These are phyloP conservation scores for Pluteus cervinus DNA, from an alignment of 768 basidiomycete species.

Conservation along the genomic window DNA sequence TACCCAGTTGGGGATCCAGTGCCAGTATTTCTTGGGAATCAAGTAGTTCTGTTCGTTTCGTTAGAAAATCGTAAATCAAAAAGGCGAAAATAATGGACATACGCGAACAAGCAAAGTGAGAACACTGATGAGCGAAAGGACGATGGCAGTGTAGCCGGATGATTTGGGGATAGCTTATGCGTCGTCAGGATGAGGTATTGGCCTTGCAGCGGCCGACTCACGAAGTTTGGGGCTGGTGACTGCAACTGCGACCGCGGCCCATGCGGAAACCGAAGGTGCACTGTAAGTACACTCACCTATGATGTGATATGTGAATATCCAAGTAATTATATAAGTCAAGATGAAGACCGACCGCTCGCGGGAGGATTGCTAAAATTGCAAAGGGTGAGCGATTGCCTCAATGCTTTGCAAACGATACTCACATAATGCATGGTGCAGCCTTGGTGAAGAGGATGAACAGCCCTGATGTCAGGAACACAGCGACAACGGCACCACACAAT, in stretches of 20 bases:
- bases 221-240: slow-evolving; percentile 44
- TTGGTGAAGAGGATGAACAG: slow-evolving; percentile 59
- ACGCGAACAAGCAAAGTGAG: slow-evolving; percentile 38
- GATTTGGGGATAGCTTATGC: slow-evolving; percentile 41
- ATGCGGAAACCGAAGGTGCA: slow-evolving; percentile 50
- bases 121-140: slow-evolving; percentile 37
- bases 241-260: slow-evolving; percentile 50
- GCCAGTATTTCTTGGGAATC: slow-evolving; percentile 44
- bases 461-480: slow-evolving; percentile 53
- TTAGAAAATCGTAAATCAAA: no score
- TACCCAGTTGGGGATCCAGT: slow-evolving; percentile 47
- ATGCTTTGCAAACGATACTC: slow-evolving; percentile 8
- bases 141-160: slow-evolving; percentile 56
- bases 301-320: background rate
- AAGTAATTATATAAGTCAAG: background rate
- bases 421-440: slow-evolving; percentile 57
- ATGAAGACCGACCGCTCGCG: slow-evolving; percentile 11
- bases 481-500: slow-evolving; percentile 49
- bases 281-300: slow-evolving; percentile 39
- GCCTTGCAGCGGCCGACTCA: slow-evolving; percentile 13
- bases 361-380: slow-evolving; percentile 17
- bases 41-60: slow-evolving; percentile 25
- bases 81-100: slow-evolving; percentile 1
- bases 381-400: background rate
- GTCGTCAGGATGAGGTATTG: background rate